Percentiles rank a stretch among this genome's conserved stretches.
Evolutionary conservation across 73 alveolate species (phyloP).

Genomic region (Paraurostyla sp.): DNA sequence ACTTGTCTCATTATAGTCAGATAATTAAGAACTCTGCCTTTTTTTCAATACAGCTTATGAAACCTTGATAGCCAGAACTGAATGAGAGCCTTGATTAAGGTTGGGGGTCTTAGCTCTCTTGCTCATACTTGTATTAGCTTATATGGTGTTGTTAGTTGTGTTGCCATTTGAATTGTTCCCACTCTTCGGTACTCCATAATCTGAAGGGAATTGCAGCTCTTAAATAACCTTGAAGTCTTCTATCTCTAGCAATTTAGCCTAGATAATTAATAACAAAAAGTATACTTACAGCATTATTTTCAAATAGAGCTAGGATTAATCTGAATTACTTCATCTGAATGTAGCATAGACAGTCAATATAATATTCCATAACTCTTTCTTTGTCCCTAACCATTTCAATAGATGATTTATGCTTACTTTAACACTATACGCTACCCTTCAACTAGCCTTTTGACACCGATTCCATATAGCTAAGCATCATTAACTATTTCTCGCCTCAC

Average conservation of each 20-base stretch:
- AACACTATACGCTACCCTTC: slow-evolving; percentile 56
- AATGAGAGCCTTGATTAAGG: too few relatives aligned
- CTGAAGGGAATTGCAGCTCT: slow-evolving; percentile 52
- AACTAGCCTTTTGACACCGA: slow-evolving; percentile 58
- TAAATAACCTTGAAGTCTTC: slow-evolving; percentile 30
- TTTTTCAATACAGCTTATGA: too few relatives aligned
- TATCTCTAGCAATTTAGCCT: slow-evolving; percentile 57
- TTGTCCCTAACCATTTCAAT: slow-evolving; percentile 7
- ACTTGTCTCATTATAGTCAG: too few relatives aligned
- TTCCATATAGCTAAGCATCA: slow-evolving; percentile 74
- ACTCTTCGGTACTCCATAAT: slow-evolving; percentile 43
- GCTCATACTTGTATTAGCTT: too few relatives aligned
- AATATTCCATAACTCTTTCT: slow-evolving; percentile 51
- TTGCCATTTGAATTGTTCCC: too few relatives aligned
- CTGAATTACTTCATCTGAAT: slow-evolving; percentile 31
- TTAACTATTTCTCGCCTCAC: slow-evolving; percentile 68
- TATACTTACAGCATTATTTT: slow-evolving; percentile 59
- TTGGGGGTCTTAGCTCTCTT: too few relatives aligned
- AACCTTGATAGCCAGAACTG: too few relatives aligned
- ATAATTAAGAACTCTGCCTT: too few relatives aligned
- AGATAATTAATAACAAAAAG: neutral
- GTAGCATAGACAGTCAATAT: slow-evolving; percentile 59
- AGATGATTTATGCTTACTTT: slow-evolving; percentile 10
- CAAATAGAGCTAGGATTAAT: slow-evolving; percentile 60
- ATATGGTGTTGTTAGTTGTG: too few relatives aligned